These are phyloP conservation scores for Eudorina sp. DNA, from an alignment of 139 green algal species.

Conservation along the genomic window DNA sequence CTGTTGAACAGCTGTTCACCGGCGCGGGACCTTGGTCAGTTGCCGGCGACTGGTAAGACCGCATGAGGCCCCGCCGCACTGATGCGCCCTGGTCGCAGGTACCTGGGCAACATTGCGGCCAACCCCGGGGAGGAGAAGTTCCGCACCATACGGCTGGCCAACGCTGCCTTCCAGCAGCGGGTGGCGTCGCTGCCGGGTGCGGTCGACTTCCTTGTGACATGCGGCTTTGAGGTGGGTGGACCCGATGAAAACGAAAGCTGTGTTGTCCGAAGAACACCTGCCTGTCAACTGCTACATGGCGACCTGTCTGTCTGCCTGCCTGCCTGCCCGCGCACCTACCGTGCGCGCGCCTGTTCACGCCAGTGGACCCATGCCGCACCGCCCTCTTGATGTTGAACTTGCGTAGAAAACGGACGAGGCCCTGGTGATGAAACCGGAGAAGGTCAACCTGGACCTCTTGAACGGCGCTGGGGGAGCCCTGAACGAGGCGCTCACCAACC, in stretches of 20 bases:
- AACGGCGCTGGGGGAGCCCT: constrained; percentile 81
- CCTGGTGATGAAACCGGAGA: constrained; percentile 68
- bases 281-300: too few species aligned
- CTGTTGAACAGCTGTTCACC: too few species aligned
- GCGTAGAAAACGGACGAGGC: constrained; percentile 58
- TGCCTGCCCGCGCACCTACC: too few species aligned
- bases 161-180: constrained; percentile 88
- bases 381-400: too few species aligned
- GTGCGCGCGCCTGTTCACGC: too few species aligned
- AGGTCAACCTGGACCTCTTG: constrained; percentile 74
- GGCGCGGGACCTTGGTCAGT: too few species aligned
- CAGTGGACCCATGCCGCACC: not conserved
- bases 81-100: too few species aligned
- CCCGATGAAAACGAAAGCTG: not conserved
- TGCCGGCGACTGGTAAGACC: too few species aligned
- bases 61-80: too few species aligned
- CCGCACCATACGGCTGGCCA: constrained; percentile 83
- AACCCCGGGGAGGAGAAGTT: constrained; percentile 92
- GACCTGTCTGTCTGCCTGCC: too few species aligned
- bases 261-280: not conserved
- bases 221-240: constrained; percentile 85
- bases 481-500: constrained; percentile 89
- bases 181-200: constrained; percentile 76
- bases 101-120: constrained; percentile 88
- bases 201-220: constrained; percentile 84